Evolutionary conservation across 2,329 filamentous ascomycete genomes (phyloP), one percentile per base, ranked within the genome.

Genomic region (Claviceps pazoutovae): DNA sequence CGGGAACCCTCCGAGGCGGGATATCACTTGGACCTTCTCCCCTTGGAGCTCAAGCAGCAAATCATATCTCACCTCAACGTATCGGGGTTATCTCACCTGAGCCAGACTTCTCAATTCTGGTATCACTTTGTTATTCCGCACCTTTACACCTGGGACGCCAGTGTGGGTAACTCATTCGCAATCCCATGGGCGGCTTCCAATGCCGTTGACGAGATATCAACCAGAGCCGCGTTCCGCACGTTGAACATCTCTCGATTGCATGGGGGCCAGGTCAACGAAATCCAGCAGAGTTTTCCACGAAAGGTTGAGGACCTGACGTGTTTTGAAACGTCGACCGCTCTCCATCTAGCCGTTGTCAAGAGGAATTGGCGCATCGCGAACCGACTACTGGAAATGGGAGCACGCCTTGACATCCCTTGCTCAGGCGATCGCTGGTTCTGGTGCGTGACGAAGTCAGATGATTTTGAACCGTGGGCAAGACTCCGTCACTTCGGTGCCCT

Each of bases 181-280:
- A 54, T 54, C 9, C 2, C 3, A 16, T 54, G 52, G 52, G 52
- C 49, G 5, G 49, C 37, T 13, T 41, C 39, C 16, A 36, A 34
- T n/a, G 36, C 34, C 19, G 16, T 8, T 26, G 43, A 50, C 30
- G 19, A 37, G 1, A 9, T n/a, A 39, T n/a, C 34, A n/a, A 46
- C 38, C 7, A n/a, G 17, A 19, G 14, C 23, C 2, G 39, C 41
- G 6, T 0, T 43, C 5, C 17, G 9, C 19, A 37, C 34, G 3
- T 2, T 44, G 41, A 17, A 26, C 2, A 36, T 50, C 30, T 37
- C 11, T 8, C 26, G 5, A 1, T 6, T 26, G 21, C 14, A 34
- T 4, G 48, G 48, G 9, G 52, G 41, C 8, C 13, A 51, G 14
- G 49, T 54, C 23, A 51, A 54, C n/a, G 37, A 34, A 17, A 13